Evolutionary conservation across 495 filamentous ascomycete species (phyloP), one percentile per base, ranked within the genome.

Genomic region (Hypomontagnella submonticulosa): DNA sequence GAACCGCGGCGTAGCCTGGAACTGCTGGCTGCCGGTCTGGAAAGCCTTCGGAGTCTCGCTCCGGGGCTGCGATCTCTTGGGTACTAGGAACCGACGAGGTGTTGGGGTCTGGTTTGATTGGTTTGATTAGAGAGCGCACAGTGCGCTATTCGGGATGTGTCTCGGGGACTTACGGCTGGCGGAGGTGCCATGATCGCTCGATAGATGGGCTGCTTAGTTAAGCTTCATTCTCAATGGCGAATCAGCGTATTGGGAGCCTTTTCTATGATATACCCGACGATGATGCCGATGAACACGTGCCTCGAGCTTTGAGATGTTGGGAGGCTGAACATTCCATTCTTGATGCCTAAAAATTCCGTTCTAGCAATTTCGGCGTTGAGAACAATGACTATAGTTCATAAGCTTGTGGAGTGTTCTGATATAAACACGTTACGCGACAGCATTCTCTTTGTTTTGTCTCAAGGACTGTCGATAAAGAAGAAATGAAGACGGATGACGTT

Each of bases 1-100:
- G 57, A 81, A 82, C 0, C 77, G 75, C 5, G 78, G 77, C 5
- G 79, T 82, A 0, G 75, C 64, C 10, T 74, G 75, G 38, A 82
- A 81, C 34, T 73, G 77, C 42, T 70, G 65, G 12, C 62, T 51
- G 20, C 66, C 44, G 13, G 68, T 54, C 20, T 66, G 60, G n/a
- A 66, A 63, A 4, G 63, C 61, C 38, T 68, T 72, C 18, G 74
- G 71, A 8, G 74, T 76, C 52, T 76, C 76, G 15, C 34, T 55
- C 12, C 70, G 70, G 15, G 71, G 68, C 48, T 77, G 76, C 10
- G 73, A 73, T 23, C 72, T 62, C 66, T 73, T 79, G 12, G 78
- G 71, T 49, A 74, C 71, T 13, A 80, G 61, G 57, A 80, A 81
- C 11, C 78, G 76, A 34, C 73, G 73, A 1, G 79, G 73, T 11